These are phyloP conservation scores for Colletotrichum tofieldiae DNA, from an alignment of 2,329 filamentous ascomycete species.

Conservation along the genomic window DNA sequence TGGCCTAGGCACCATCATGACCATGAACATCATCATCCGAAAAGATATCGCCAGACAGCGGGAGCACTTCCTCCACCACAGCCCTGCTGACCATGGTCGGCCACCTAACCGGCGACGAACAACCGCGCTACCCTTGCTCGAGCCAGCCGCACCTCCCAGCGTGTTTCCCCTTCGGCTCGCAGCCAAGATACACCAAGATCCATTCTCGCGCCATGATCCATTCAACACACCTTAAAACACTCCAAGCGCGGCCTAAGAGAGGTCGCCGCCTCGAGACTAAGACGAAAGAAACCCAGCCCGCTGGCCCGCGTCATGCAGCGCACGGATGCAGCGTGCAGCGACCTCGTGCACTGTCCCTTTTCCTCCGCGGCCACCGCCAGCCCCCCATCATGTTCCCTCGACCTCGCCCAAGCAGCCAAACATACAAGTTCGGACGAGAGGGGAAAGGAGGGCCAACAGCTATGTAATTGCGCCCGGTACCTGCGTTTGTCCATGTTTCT, in stretches of 20 bases:
- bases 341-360: constrained; percentile 30
- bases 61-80: constrained; percentile 1
- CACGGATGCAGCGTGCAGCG: constrained; percentile 20
- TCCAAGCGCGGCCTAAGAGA: constrained; percentile 16
- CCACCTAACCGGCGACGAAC: constrained; percentile 7
- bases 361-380: constrained; percentile 10
- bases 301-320: constrained; percentile 28
- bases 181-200: constrained; percentile 21
- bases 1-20: background rate
- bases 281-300: constrained; percentile 21
- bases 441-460: background rate
- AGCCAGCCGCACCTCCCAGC: background rate
- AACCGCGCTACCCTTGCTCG: constrained; percentile 13
- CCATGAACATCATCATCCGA: background rate
- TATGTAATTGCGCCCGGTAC: background rate
- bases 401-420: constrained; percentile 19
- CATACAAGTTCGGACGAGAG: constrained; percentile 25
- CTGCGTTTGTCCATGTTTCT: constrained; percentile 23
- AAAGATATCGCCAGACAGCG: background rate
- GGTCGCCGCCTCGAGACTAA: constrained; percentile 11
- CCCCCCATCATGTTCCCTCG: constrained; percentile 1
- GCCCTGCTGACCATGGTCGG: background rate
- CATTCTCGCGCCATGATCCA: constrained; percentile 19
- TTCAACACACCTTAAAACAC: constrained; percentile 2
- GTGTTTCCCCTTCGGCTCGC: constrained; percentile 1